Evolutionary conservation across 2,329 filamentous ascomycete species (phyloP).

Genomic region (Penicillium sp.): DNA sequence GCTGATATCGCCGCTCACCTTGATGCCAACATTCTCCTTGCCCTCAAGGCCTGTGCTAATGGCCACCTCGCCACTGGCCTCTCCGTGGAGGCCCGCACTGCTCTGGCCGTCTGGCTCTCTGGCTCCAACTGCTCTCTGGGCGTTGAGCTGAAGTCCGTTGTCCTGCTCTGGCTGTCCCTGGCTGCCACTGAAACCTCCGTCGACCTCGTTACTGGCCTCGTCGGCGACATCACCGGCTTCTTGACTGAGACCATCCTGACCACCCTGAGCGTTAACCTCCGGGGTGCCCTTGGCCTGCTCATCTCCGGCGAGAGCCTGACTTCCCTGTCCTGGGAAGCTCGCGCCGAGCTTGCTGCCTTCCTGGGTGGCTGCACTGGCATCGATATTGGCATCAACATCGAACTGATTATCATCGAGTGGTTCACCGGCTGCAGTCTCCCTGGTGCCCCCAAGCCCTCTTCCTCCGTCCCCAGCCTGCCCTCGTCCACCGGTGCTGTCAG

Average conservation of each 20-base stretch:
- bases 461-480: conserved; percentile 24
- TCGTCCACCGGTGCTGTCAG: conserved; percentile 14
- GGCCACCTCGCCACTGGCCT: conserved; percentile 35
- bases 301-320: conserved; percentile 38
- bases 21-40: conserved; percentile 33
- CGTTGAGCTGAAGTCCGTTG: conserved; percentile 41
- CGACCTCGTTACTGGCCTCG: conserved; percentile 31
- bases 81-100: conserved; percentile 33
- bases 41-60: conserved; percentile 33
- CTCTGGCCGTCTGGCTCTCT: conserved; percentile 39
- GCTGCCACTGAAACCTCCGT: conserved; percentile 33
- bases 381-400: conserved; percentile 45
- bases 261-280: conserved; percentile 35
- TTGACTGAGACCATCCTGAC: conserved; percentile 33
- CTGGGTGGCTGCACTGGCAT: conserved; percentile 34
- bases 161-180: conserved; percentile 43
- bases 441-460: conserved; percentile 23
- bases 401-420: conserved; percentile 53
- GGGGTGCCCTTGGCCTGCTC: conserved; percentile 36
- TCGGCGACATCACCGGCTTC: conserved; percentile 35
- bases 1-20: conserved; percentile 31
- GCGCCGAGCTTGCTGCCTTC: conserved; percentile 42
- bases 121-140: conserved; percentile 37
- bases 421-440: conserved; percentile 37
- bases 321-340: conserved; percentile 35